phyloP scores from a whole-genome alignment of 2,329 filamentous ascomycete genomes.

The Ophiostoma angusticollis region DNA sequence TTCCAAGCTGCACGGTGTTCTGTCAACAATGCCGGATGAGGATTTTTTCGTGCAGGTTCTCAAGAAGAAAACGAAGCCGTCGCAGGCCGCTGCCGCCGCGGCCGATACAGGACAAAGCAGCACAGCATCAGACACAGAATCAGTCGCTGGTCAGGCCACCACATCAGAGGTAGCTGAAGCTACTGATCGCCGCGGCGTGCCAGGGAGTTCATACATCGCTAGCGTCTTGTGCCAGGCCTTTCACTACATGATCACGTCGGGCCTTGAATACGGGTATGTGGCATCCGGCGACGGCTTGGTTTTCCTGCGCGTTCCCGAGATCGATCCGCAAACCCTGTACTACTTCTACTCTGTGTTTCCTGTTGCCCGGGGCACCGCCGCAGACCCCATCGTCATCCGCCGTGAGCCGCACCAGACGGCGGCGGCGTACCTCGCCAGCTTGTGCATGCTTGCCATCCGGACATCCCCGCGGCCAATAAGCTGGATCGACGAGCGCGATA shows the following conservation, averaged over 20 bases:
- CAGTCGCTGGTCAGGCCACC: too few species aligned
- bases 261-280: conserved; percentile 9
- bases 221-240: conserved; percentile 7
- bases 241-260: conserved; percentile 9
- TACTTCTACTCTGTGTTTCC: conserved; percentile 4
- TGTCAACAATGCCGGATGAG: conserved; percentile 5
- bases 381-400: neutral
- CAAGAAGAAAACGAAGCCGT: neutral
- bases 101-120: too few species aligned
- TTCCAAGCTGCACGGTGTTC: neutral
- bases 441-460: neutral
- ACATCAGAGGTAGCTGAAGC: too few species aligned
- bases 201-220: too few species aligned
- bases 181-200: neutral
- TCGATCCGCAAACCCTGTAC: conserved; percentile 7
- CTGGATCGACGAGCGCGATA: conserved; percentile 1
- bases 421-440: conserved; percentile 1
- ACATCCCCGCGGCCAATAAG: neutral
- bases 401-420: conserved; percentile 4
- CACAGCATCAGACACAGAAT: neutral
- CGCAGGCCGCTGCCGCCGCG: neutral
- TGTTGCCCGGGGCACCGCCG: too few species aligned
- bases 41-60: conserved; percentile 6
- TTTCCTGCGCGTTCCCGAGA: conserved; percentile 6
- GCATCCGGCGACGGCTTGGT: conserved; percentile 8